These are phyloP conservation scores for Agastache rugosa DNA, from an alignment of 257 asterid species.

Conservation along the genomic window DNA sequence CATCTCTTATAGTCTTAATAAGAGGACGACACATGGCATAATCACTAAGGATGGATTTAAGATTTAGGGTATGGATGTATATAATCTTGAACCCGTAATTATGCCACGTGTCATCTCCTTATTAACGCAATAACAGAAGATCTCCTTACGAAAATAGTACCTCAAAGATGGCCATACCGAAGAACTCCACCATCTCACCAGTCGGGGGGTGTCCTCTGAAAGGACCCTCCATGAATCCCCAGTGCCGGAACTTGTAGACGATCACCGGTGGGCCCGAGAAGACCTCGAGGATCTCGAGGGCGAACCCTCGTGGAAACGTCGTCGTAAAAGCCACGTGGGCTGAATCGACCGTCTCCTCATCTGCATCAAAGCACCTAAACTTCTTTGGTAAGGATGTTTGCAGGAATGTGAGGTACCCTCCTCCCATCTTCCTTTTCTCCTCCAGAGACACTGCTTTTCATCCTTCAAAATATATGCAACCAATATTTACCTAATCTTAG, in stretches of 20 bases:
- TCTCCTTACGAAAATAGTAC: conserved; percentile 31
- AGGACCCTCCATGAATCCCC: conserved; percentile 67
- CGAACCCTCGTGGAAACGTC: conserved; percentile 51
- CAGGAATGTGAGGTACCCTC: conserved; percentile 48
- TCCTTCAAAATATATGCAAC: conserved; percentile 29
- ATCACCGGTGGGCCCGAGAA: conserved; percentile 51
- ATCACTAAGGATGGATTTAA: no score
- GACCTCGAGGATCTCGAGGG: conserved; percentile 48
- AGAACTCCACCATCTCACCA: conserved; percentile 50
- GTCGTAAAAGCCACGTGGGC: conserved; percentile 48
- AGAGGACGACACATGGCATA: no score
- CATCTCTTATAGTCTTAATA: no score
- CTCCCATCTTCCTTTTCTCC: conserved; percentile 45
- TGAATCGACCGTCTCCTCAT: conserved; percentile 46
- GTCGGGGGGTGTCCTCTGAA: conserved; percentile 50
- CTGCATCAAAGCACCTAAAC: conserved; percentile 46
- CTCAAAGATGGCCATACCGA: conserved; percentile 49
- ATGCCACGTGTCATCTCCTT: no score
- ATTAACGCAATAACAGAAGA: no score
- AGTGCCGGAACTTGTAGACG: conserved; percentile 55
- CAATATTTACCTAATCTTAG: no score
- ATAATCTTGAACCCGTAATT: no score
- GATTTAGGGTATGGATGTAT: no score
- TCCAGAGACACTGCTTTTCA: conserved; percentile 36
- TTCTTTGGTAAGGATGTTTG: conserved; percentile 49